These are phyloP conservation scores for Candida wancherniae DNA, from an alignment of 805 yeast species.

Conservation along the genomic window DNA sequence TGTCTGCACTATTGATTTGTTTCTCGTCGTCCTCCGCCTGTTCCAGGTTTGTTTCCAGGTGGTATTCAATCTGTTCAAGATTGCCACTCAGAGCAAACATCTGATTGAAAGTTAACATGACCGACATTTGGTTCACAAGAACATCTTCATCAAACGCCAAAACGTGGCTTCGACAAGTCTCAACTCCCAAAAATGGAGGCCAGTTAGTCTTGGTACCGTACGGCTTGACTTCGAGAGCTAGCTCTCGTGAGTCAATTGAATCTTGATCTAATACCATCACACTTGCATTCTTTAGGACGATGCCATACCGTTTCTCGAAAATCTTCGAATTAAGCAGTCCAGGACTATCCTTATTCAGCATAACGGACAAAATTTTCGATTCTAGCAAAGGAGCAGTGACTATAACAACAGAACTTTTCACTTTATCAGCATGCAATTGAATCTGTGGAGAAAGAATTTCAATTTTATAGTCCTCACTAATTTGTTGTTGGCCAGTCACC, in stretches of 20 bases:
- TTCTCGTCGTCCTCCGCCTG: conserved; percentile 1
- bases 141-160: conserved; percentile 44
- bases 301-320: conserved; percentile 63
- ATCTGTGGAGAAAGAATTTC: conserved; percentile 42
- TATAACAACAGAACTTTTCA: conserved; percentile 53
- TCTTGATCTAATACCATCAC: conserved; percentile 60
- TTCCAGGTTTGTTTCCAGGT: too few relatives aligned
- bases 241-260: conserved; percentile 29
- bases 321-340: conserved; percentile 35
- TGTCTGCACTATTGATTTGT: conserved; percentile 20
- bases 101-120: conserved; percentile 54
- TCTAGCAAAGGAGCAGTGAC: conserved; percentile 73
- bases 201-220: conserved; percentile 65
- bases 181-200: conserved; percentile 90
- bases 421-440: conserved; percentile 36
- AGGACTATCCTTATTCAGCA: conserved; percentile 34
- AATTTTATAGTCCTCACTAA: conserved; percentile 37
- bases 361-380: conserved; percentile 61
- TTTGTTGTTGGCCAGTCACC: conserved; percentile 18
- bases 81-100: conserved; percentile 24
- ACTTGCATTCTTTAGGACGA: conserved; percentile 63
- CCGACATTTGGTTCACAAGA: conserved; percentile 60
- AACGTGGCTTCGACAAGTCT: conserved; percentile 51
- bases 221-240: conserved; percentile 41
- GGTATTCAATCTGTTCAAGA: conserved; percentile 10